Evolutionary conservation across 352 stramenopile species (phyloP), one percentile per base, ranked within the genome.

Genomic region (Phytophthora kernoviae): DNA sequence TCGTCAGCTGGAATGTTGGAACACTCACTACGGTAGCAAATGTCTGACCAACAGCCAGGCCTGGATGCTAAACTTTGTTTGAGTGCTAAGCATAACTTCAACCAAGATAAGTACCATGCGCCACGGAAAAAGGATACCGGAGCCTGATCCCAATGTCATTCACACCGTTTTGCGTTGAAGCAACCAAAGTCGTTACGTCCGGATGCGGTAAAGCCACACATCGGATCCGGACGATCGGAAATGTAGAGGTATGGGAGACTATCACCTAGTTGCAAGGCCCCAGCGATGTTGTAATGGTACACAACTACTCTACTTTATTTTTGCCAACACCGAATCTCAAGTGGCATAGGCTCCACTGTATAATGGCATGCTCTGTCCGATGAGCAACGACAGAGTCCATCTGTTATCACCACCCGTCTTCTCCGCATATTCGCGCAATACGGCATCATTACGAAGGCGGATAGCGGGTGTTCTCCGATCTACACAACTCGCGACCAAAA

Each of bases 321-420:
- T 43, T 8, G n/a, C 12, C 18, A 43, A 2, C 34, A 15, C 14
- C n/a, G 6, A 11, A 22, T 15, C 21, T 65, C 50, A 58, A 15
- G 39, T 62, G 42, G 32, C 40, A 45, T 24, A 49, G 26, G 32
- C 42, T 44, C 47, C 45, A 32, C 53, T 26, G 51, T 34, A 50
- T 56, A 63, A 48, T 17, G 50, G 56, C 41, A 79, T 33, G 30
- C 59, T 75, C 53, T 77, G 68, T 3, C 65, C 67, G 34, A 78
- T 61, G 27, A 81, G 40, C 24, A 81, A 37, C 15, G 54, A 67
- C 14, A 81, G 22, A 14, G 54, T 58, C 65, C 65, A 78, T 66
- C 42, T 69, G 39, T 37, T 55, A 11, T 24, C 11, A 14, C 34
- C 49, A 9, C 45, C 62, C 11, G 47, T 52, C 24, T 57, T 32